Conservation (phyloP, 305 asterid species). For the Rubia peregrina region DNA sequence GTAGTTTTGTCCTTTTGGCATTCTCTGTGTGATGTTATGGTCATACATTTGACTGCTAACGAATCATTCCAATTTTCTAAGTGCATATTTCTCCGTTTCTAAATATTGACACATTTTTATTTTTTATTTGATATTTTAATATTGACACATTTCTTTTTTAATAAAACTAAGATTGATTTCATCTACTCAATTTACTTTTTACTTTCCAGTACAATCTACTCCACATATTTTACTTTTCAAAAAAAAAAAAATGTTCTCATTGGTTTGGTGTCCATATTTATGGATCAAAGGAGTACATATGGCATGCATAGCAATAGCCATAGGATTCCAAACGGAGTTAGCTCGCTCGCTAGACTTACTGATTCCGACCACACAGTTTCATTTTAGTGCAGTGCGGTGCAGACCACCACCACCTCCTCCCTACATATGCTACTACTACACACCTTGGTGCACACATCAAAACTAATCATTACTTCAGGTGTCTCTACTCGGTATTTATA, state of each 20-base stretch:
- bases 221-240: no score
- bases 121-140: no score
- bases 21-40: not conserved
- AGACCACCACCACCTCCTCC: not conserved
- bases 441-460: not conserved
- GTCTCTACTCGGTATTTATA: not conserved
- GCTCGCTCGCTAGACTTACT: slow-evolving; percentile 1
- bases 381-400: not conserved
- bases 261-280: no score
- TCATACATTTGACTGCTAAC: not conserved
- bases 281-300: no score
- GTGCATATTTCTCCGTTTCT: no score
- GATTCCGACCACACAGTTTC: not conserved
- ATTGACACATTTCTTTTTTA: no score
- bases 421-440: not conserved
- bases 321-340: not conserved
- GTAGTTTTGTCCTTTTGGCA: not conserved
- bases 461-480: slow-evolving; percentile 10
- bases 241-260: no score
- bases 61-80: not conserved
- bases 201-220: no score
- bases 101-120: no score
- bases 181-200: no score
- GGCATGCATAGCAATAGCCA: not conserved
- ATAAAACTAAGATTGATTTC: no score